phyloP scores from a whole-genome alignment of 148 eudicot genomes.

The Spergularia marina region DNA sequence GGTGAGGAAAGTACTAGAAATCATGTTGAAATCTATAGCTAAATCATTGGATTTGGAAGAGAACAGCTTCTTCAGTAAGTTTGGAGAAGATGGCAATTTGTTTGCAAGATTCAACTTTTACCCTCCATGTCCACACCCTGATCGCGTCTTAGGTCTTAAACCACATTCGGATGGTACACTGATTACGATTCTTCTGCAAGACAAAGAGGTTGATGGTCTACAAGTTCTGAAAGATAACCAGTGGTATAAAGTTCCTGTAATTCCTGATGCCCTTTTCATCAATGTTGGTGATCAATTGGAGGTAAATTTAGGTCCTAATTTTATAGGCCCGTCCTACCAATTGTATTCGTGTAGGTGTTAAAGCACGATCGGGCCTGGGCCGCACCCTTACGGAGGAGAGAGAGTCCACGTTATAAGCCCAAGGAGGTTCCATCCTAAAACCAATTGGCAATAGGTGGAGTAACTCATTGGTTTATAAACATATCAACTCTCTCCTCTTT shows the following conservation, averaged over 20 bases:
- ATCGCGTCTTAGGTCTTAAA: slow-evolving; percentile 33
- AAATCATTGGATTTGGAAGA: slow-evolving; percentile 36
- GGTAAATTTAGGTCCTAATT: slow-evolving; percentile 21
- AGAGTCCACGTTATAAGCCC: no score
- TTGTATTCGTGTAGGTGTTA: no score
- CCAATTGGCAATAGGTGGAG: no score
- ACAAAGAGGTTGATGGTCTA: slow-evolving; percentile 47
- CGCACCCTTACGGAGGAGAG: no score
- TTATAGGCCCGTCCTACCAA: no score
- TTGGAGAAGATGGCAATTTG: slow-evolving; percentile 22
- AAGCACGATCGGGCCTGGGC: no score
- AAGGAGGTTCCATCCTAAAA: no score
- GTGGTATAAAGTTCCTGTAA: slow-evolving; percentile 40
- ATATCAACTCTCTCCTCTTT: no score
- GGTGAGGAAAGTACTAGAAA: slow-evolving; percentile 13
- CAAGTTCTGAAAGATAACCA: slow-evolving; percentile 39
- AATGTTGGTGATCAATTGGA: slow-evolving; percentile 47
- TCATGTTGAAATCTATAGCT: slow-evolving; percentile 42
- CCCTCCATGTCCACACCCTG: slow-evolving; percentile 43
- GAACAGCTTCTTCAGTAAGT: slow-evolving; percentile 27
- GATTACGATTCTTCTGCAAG: slow-evolving; percentile 45
- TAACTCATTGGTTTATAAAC: no score
- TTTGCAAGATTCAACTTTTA: slow-evolving; percentile 42
- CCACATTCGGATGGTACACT: slow-evolving; percentile 50
- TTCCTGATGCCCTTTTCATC: slow-evolving; percentile 39